Base-by-base conservation (phyloP, 169 alveolate species). In the Ichthyophthirius multifiliis region DNA sequence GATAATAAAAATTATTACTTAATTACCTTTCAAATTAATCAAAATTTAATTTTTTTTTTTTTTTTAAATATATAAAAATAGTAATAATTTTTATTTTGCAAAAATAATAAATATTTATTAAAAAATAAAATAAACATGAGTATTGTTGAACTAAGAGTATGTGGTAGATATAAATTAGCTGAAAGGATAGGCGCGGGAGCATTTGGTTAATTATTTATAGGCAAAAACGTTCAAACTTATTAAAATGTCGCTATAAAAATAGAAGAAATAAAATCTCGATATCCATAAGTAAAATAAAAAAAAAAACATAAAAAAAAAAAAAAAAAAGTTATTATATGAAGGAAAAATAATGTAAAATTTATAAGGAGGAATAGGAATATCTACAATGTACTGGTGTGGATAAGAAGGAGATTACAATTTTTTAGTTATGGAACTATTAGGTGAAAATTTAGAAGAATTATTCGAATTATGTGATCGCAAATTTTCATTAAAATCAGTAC, bases 391-490 rank as follows among this genome's bases (percentile, higher is more conserved):
- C 76, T 55, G 82, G 93, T 84, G 82, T 37, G 89, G 91, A 77
- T 74, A 65, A 48, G 94, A 91, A 88, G 89, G 86, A 18, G 94
- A 88, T 74, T 93, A 77, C 82, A 91, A 89, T 81, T 87, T 87
- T 77, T 85, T 93, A 86, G 94, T 93, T 12, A 89, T 93, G 87
- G 95, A 93, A 45, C 85, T 93, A 37, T 46, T 93, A 4, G 97
- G 97, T 5, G 91, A 93, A 16, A 80, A 88, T 46, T 64, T 91
- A 34, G 92, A 85, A 13, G 94, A 89, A 65, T 73, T 90, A 71
- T 89, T 83, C 31, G 65, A 82, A n/a, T 83, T 76, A 63, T 83
- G 92, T 37, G 76, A 86, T 27, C 64, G 90, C 32, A 81, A 76
- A 67, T 78, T 93, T 20, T 37, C 90, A 1, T 43, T 90, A 46